Evolutionary conservation across 2,329 filamentous ascomycete genomes (phyloP), one percentile per base, ranked within the genome.

Genomic region (Fusarium newnesense): DNA sequence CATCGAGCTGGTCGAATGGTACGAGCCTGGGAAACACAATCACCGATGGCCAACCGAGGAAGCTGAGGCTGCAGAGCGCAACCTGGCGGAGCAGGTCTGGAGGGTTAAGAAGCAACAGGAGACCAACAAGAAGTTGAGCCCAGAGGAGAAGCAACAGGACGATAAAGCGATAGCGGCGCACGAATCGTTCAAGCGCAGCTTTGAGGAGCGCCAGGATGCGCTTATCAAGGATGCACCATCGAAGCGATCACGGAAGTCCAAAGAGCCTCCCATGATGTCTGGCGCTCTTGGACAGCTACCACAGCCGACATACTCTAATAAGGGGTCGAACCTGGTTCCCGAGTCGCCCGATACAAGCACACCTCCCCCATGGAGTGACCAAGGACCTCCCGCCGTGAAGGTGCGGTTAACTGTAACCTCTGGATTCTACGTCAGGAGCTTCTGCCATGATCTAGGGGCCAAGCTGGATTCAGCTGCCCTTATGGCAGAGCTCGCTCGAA

Each of bases 381-480:
- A 91, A 78, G 90, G 88, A 0, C 91, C 94, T 3, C 90, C 96
- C 3, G 96, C 96, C 2, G 93, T 90, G 54, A 92, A 90, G 79
- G 90, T 99, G 67, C 91, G 93, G 64, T 94, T 99, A 90, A 97
- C 94, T 2, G 96, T 98, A 58, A 95, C 95, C 4, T 97, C 95
- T 1, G 96, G 96, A 43, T 99, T 98, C 86, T 99, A 99, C 81
- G 95, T 99, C 19, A 93, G 96, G 71, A 97, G 93, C 65, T 90
- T 99, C 75, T 95, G 94, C 77, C 95, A 98, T 80, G 96, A 99
- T 78, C 87, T 99, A 7, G 96, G 96, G 28, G 86, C 91, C 74
- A 94, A 94, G 75, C 87, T 98, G 19, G 91, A 89, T 59, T 97
- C 94, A 18, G 91, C 94, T 30, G 96, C 89, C 39, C 87, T 96